Base-by-base conservation (phyloP, 208 protist species). In the Wallacemonas sp. region DNA sequence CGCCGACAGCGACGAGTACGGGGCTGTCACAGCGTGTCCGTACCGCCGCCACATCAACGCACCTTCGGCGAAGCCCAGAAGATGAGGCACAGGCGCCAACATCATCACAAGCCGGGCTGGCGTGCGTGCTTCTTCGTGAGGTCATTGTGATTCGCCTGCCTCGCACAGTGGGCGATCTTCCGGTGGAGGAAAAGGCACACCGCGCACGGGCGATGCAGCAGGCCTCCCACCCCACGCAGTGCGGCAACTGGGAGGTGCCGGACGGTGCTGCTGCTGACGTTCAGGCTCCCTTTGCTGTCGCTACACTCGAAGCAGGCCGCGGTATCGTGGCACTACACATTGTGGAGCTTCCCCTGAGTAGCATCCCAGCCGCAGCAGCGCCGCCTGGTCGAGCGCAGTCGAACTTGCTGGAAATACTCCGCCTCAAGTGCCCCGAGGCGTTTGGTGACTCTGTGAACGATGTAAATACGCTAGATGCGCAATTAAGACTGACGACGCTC, bases 131-230 rank as follows among this genome's bases (percentile, higher is more conserved):
- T 14, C 51, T 58, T 9, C 51, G n/a, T 12, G 51, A 58, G 17
- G 34, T 58, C 30, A 58, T 58, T 42, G 30, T 58, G n/a, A 58
- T 58, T 39, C 51, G 51, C 14, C 9, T 58, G 9, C 51, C 51
- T 3, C 51, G 51, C 30, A 58, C 51, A 14, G 51, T 58, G 24
- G 4, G n/a, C 5, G 51, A 58, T 0, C 51, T 58, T 5, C 51
- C 51, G 9, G 5, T 4, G 8, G 31, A 39, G 30, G 51, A 58
- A n/a, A 58, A 27, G n/a, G 30, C 26, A 0, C 51, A n/a, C 21
- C 46, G 46, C 11, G 9, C 3, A 1, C 6, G 4, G 46, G 26
- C 22, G 6, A 15, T 17, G 21, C 21, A 54, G 21, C 21, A 8
- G 24, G 8, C 22, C 6, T 26, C 24, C 15, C 14, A 41, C 36